Conservation (phyloP, 257 asterid genomes). For the Coffea canephora region DNA sequence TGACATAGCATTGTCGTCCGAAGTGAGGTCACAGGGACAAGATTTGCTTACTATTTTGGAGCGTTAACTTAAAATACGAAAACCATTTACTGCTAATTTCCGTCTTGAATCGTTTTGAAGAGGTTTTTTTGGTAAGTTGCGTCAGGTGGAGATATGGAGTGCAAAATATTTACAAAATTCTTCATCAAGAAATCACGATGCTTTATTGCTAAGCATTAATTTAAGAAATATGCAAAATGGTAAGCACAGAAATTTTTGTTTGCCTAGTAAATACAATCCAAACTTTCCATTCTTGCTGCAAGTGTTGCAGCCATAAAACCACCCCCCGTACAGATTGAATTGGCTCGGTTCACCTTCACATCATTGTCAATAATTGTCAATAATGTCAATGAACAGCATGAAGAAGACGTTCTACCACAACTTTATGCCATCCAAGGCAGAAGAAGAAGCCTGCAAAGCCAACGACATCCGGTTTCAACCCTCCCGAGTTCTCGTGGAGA, state of each 20-base stretch:
- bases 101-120: neutral
- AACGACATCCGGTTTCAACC: neutral
- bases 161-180: neutral
- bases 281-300: conserved; percentile 1
- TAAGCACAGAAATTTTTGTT: neutral
- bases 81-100: neutral
- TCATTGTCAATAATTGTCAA: too few species aligned
- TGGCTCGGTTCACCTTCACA: neutral
- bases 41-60: neutral
- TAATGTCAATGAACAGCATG: neutral
- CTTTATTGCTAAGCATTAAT: neutral
- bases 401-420: conserved; percentile 43
- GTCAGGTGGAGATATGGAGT: neutral
- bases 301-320: conserved; percentile 8
- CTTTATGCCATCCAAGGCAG: conserved; percentile 36
- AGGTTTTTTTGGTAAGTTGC: neutral
- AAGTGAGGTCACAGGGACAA: neutral
- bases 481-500: conserved; percentile 42
- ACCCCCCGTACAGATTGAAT: neutral
- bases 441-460: conserved; percentile 26
- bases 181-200: neutral
- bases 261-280: neutral
- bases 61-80: too few species aligned
- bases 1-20: neutral
- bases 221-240: neutral